Conservation (phyloP, 495 filamentous ascomycete genomes). For the Penicillium riverlandense region DNA sequence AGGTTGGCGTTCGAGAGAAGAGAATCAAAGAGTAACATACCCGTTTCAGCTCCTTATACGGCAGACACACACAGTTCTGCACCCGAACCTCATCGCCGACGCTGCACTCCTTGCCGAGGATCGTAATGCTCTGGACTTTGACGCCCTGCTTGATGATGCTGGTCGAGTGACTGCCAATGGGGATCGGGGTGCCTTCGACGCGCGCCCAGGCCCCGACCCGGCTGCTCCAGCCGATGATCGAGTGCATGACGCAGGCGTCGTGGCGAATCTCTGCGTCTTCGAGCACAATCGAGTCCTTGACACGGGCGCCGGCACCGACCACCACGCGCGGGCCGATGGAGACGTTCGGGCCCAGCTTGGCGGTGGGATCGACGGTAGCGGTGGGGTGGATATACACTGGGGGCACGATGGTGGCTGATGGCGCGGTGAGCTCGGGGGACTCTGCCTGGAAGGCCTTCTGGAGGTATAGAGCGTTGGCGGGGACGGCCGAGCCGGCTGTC, state of each 20-base stretch:
- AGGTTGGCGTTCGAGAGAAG: neutral
- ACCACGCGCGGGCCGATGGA: conserved; percentile 81
- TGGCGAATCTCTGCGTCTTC: conserved; percentile 96
- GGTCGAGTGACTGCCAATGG: conserved; percentile 81
- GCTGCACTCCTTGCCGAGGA: conserved; percentile 91
- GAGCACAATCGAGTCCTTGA: conserved; percentile 94
- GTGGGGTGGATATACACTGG: conserved; percentile 97
- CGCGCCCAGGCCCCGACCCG: conserved; percentile 95
- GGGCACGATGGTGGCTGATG: conserved; percentile 83
- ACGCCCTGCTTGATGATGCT: conserved; percentile 95
- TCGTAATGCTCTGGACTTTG: conserved; percentile 98
- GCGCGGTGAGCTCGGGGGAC: conserved; percentile 73
- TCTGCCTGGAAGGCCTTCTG: conserved; percentile 86
- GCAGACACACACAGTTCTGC: conserved; percentile 97
- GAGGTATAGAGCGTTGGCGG: conserved; percentile 94
- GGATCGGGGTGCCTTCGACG: conserved; percentile 92
- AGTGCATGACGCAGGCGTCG: conserved; percentile 91
- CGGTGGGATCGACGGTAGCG: conserved; percentile 87
- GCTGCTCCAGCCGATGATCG: conserved; percentile 96
- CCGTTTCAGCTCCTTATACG: conserved; percentile 97
- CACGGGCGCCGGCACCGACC: conserved; percentile 79
- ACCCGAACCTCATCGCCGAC: conserved; percentile 94
- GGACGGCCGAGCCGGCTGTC: conserved; percentile 94
- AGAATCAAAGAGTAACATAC: conserved; percentile 46
- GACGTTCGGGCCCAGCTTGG: conserved; percentile 95